phyloP scores from a whole-genome alignment of 2,329 filamentous ascomycete genomes.

The Alternaria brassicicola region DNA sequence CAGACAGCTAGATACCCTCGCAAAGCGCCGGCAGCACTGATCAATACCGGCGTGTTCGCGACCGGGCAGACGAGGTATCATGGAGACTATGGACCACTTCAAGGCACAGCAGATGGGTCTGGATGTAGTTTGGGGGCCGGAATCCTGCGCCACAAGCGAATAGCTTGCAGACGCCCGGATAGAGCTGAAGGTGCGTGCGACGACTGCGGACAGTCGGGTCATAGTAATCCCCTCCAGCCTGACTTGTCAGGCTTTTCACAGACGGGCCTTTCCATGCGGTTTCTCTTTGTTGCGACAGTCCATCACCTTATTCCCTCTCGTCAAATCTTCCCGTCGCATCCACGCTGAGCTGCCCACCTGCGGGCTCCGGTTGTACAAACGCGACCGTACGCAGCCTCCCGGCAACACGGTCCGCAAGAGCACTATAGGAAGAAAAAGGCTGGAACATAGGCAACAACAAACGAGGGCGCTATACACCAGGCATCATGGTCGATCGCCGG shows the following conservation, averaged over 20 bases:
- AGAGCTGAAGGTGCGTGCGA: conserved; percentile 15
- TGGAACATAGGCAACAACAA: conserved; percentile 23
- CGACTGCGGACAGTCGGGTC: background rate
- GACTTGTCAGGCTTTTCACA: background rate
- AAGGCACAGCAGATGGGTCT: conserved; percentile 3
- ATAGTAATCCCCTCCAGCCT: conserved; percentile 3
- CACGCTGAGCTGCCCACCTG: conserved; percentile 3
- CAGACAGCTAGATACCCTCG: background rate
- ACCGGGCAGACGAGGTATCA: background rate
- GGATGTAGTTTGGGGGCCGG: conserved; percentile 13
- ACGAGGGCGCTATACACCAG: conserved; percentile 1
- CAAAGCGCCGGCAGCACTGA: conserved; percentile 3
- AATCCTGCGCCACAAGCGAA: conserved; percentile 14
- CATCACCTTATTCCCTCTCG: background rate
- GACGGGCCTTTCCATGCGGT: background rate
- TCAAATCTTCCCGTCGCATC: background rate
- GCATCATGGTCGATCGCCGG: conserved; percentile 40
- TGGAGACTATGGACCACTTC: background rate
- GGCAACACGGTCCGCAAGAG: background rate
- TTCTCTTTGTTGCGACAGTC: background rate
- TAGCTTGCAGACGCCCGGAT: conserved; percentile 11
- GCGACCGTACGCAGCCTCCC: conserved; percentile 5
- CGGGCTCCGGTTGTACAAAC: conserved; percentile 5
- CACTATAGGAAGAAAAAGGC: conserved; percentile 11
- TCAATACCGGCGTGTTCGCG: background rate